A percentile compares a stretch with the other conserved stretches of the same genome.
phyloP scores from a whole-genome alignment of 2,329 filamentous ascomycete species.

The Botrytis porri region DNA sequence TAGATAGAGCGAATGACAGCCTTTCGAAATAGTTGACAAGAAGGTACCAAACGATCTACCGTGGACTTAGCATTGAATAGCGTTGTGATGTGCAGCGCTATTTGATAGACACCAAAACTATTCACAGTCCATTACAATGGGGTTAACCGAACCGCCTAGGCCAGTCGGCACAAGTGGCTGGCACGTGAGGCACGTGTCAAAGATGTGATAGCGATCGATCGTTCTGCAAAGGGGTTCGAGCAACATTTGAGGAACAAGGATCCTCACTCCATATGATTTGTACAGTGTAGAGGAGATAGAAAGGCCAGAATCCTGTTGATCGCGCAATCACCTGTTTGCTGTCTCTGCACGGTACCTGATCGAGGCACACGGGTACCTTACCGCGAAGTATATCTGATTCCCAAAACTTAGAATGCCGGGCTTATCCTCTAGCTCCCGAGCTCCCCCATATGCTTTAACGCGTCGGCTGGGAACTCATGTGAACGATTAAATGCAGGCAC shows the following conservation, averaged over 20 bases:
- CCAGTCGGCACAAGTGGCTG: neutral
- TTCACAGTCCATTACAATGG: neutral
- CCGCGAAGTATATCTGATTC: neutral
- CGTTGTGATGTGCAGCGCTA: slow-evolving; percentile 3
- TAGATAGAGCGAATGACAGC: neutral
- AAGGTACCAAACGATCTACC: neutral
- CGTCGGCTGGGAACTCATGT: neutral
- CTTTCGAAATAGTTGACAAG: neutral
- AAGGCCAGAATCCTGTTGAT: neutral
- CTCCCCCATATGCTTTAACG: neutral
- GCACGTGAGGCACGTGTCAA: neutral
- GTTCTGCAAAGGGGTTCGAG: neutral
- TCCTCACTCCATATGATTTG: neutral
- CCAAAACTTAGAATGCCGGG: neutral
- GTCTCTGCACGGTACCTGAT: neutral
- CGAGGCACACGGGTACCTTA: neutral
- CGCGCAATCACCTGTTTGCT: neutral
- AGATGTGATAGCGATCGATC: neutral
- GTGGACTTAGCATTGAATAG: neutral
- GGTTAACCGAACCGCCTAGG: neutral
- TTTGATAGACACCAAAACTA: neutral
- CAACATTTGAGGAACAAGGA: neutral
- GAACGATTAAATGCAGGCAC: neutral
- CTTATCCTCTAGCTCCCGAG: neutral
- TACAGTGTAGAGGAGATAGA: neutral